Evolutionary conservation across 192 early-diverging fungal species (phyloP), one percentile per base, ranked within the genome.

Genomic region (Obelidium mucronatum): DNA sequence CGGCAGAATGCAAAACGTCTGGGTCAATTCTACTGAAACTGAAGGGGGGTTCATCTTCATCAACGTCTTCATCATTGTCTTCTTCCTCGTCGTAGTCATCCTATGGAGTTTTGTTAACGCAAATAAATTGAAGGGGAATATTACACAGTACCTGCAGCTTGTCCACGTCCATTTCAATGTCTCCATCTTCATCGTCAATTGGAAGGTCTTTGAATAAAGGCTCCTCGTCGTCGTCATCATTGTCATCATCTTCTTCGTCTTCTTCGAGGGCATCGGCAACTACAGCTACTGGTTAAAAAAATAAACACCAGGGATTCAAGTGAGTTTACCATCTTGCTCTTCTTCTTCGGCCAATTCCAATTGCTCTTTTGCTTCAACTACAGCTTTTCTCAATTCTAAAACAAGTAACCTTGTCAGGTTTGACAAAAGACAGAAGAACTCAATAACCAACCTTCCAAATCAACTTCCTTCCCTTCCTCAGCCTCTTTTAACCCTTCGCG

Each of bases 21-120:
- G 73, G 37, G 51, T 58, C 48, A 36, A 81, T 80, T 22, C 55
- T 31, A 65, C 79, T 82, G 73, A 81, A 81, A 42, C 80, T 81
- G 28, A 56, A 6, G 26, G 71, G 80, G 6, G 80, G 79, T n/a
- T 71, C 63, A 19, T 54, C 40, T 5, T 67, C 53, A 19, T 72
- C 71, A 33, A 26, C 36, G 5, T 78, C 77, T 4, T 48, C 61
- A 6, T 48, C 52, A 6, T 30, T 37, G 31, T 59, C 67, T 34
- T 56, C 31, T n/a, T 51, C 53, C 26, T 81, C 65, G 54, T 78
- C 76, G 55, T 79, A 30, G 54, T 44, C 62, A 44, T 68, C 77
- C 30, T 78, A 42, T 51, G n/a, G 52, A n/a, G 67, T 68, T 8
- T 24, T 39, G 35, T 31, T 36, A 24, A 36, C 15, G 2, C 59